A percentile compares a stretch with the other conserved stretches of the same genome.
Conservation (phyloP, 495 filamentous ascomycete genomes). For the Lasiosphaeriaceae sp. region DNA sequence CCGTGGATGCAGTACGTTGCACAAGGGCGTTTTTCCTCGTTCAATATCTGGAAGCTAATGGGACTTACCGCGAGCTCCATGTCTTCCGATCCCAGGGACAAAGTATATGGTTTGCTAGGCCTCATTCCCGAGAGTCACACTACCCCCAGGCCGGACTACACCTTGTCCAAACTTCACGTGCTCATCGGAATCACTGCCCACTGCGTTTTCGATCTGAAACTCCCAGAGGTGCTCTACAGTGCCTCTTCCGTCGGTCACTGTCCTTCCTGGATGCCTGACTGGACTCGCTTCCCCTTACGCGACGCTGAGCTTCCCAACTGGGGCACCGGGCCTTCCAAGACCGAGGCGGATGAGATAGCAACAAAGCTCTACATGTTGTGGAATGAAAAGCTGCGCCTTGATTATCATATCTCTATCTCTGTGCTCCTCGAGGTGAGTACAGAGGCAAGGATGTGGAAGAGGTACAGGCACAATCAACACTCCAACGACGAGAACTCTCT, state of each 20-base stretch:
- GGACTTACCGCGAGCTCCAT: slow-evolving; percentile 9
- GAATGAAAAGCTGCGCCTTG: too few relatives aligned
- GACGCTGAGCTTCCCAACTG: too few relatives aligned
- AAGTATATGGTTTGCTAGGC: slow-evolving; percentile 18
- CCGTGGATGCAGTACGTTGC: slow-evolving; percentile 10
- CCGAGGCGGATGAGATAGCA: too few relatives aligned
- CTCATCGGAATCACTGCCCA: slow-evolving; percentile 25
- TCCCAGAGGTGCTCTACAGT: slow-evolving; percentile 3
- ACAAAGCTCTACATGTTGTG: too few relatives aligned
- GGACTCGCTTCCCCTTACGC: too few relatives aligned
- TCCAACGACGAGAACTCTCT: too few relatives aligned
- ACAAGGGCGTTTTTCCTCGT: slow-evolving; percentile 6
- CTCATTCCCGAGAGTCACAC: slow-evolving; percentile 1
- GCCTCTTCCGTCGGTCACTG: background rate
- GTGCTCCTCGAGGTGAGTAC: too few relatives aligned
- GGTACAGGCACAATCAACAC: too few relatives aligned
- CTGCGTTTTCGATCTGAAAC: slow-evolving; percentile 10
- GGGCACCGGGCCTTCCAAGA: too few relatives aligned
- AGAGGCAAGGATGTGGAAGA: too few relatives aligned
- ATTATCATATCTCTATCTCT: too few relatives aligned
- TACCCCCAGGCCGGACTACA: slow-evolving; percentile 15
- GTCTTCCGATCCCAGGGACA: slow-evolving; percentile 19
- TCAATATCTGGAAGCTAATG: too few relatives aligned
- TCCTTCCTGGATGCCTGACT: slow-evolving; percentile 11
- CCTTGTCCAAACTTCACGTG: slow-evolving; percentile 17